phyloP scores from a whole-genome alignment of 257 asterid species.

The Solanum stenotomum region DNA sequence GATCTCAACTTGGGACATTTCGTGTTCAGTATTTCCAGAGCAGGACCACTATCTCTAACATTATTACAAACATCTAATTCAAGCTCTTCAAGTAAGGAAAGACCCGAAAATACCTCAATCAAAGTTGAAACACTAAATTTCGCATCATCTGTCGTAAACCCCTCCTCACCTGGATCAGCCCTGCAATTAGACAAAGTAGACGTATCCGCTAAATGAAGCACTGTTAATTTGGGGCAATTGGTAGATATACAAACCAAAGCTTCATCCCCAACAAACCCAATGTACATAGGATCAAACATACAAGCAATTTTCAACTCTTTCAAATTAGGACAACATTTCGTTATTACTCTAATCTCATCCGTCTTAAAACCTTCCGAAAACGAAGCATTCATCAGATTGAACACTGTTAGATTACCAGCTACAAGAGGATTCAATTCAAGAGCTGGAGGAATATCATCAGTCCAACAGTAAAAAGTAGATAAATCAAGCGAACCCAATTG shows the following conservation, averaged over 20 bases:
- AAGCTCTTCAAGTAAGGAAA: slow-evolving; percentile 58
- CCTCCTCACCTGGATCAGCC: slow-evolving; percentile 45
- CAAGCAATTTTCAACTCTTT: slow-evolving; percentile 50
- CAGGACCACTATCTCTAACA: slow-evolving; percentile 69
- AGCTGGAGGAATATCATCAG: slow-evolving; percentile 69
- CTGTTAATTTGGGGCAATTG: slow-evolving; percentile 48
- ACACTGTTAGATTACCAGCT: slow-evolving; percentile 28
- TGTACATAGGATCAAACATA: slow-evolving; percentile 71
- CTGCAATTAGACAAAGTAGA: slow-evolving; percentile 34
- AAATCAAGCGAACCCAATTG: slow-evolving; percentile 40
- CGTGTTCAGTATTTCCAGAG: slow-evolving; percentile 54
- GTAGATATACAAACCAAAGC: slow-evolving; percentile 39
- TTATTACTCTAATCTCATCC: slow-evolving; percentile 48
- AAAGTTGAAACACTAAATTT: slow-evolving; percentile 38
- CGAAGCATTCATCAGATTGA: slow-evolving; percentile 67
- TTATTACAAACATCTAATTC: slow-evolving; percentile 58
- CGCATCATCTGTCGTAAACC: slow-evolving; percentile 46
- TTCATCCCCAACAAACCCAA: slow-evolving; percentile 62
- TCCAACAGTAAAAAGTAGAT: slow-evolving; percentile 77
- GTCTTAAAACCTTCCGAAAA: slow-evolving; percentile 74
- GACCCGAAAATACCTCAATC: slow-evolving; percentile 73
- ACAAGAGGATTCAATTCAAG: slow-evolving; percentile 28
- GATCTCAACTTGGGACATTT: slow-evolving; percentile 61
- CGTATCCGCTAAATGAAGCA: slow-evolving; percentile 75
- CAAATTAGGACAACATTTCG: slow-evolving; percentile 54